Conservation (phyloP, 805 yeast genomes). For the Wickerhamiella hasegawae region DNA sequence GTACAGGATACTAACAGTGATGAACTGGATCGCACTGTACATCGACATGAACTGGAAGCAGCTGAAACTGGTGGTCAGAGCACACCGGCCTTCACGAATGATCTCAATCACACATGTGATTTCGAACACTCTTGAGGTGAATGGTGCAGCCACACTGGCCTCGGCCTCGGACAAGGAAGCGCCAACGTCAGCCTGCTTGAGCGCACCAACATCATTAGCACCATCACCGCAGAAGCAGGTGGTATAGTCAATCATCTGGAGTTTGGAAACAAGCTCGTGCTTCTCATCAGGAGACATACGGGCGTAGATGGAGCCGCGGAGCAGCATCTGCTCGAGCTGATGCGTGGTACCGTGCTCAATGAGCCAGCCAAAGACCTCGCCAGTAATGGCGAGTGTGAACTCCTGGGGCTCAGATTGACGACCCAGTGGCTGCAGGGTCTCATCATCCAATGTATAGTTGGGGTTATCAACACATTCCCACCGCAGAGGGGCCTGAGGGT, state of each 20-base stretch:
- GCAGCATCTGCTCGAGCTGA: constrained; percentile 38
- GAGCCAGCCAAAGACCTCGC: constrained; percentile 74
- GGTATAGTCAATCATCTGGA: constrained; percentile 74
- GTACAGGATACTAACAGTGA: constrained; percentile 72
- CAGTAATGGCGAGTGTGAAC: constrained; percentile 74
- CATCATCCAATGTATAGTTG: constrained; percentile 40
- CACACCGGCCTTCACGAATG: constrained; percentile 86
- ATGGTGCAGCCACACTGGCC: constrained; percentile 97
- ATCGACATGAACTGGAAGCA: constrained; percentile 97
- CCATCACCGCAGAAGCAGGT: constrained; percentile 99
- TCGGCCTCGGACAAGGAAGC: constrained; percentile 93
- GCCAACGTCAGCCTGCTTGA: constrained; percentile 96
- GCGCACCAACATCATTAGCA: constrained; percentile 97
- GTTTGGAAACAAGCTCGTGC: constrained; percentile 80
- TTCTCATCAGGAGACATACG: constrained; percentile 99
- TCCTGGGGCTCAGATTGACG: not conserved
- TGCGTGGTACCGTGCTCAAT: constrained; percentile 33
- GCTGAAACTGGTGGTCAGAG: constrained; percentile 85
- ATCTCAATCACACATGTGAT: constrained; percentile 86
- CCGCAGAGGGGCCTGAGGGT: constrained; percentile 27
- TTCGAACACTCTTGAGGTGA: constrained; percentile 79
- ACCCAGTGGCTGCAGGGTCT: constrained; percentile 35
- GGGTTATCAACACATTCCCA: constrained; percentile 31
- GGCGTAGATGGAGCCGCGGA: constrained; percentile 70
- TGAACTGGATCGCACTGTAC: constrained; percentile 90